Percentiles rank a stretch among this genome's conserved stretches.
Conservation (phyloP, 495 filamentous ascomycete genomes). For the Usnea hakonensis region DNA sequence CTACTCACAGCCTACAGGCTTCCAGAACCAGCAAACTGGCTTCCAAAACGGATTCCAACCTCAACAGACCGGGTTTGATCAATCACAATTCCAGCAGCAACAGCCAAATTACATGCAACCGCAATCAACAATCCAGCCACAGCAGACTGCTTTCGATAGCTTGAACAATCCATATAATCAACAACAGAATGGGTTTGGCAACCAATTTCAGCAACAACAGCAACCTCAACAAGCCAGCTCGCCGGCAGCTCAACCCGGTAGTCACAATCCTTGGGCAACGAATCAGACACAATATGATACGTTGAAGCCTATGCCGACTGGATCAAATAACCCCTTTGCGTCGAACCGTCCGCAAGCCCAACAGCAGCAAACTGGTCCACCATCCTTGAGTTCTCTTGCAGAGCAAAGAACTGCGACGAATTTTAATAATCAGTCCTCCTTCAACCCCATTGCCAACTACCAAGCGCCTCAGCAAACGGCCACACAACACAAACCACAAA, state of each 20-base stretch:
- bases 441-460: constrained; percentile 48
- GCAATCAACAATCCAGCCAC: constrained; percentile 51
- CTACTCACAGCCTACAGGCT: constrained; percentile 66
- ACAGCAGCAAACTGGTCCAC: constrained; percentile 47
- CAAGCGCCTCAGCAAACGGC: constrained; percentile 42
- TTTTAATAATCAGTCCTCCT: constrained; percentile 35
- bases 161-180: constrained; percentile 61
- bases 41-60: constrained; percentile 57
- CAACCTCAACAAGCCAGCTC: constrained; percentile 49
- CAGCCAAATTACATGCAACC: constrained; percentile 47
- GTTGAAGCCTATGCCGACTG: constrained; percentile 56
- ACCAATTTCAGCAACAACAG: constrained; percentile 44
- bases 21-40: constrained; percentile 56
- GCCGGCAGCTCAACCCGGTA: constrained; percentile 52
- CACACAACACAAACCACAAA: constrained; percentile 45
- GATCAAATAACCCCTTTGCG: constrained; percentile 96
- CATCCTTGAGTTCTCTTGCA: constrained; percentile 58
- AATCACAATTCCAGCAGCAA: constrained; percentile 48
- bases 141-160: constrained; percentile 61
- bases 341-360: constrained; percentile 47
- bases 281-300: constrained; percentile 36
- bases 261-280: constrained; percentile 68
- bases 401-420: constrained; percentile 60
- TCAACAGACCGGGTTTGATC: constrained; percentile 55
- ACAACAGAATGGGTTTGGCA: constrained; percentile 43